phyloP scores from a whole-genome alignment of 257 asterid species.

The Rehmannia glutinosa region DNA sequence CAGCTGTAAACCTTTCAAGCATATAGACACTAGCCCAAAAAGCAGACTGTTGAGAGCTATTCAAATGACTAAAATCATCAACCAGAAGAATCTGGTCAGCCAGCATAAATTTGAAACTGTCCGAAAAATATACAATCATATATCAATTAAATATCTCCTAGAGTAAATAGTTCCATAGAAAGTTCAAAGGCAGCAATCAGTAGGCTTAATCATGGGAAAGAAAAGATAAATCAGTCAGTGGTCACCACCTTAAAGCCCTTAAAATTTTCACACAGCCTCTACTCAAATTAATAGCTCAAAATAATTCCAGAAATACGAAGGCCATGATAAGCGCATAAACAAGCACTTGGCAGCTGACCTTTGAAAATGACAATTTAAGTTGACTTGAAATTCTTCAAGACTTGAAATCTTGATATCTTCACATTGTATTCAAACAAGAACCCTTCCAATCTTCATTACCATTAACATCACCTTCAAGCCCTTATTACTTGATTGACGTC shows the following conservation, averaged over 20 bases:
- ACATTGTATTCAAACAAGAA: conserved; percentile 68
- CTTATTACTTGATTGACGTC: conserved; percentile 68
- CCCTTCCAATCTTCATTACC: conserved; percentile 79
- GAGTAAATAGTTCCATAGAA: not conserved
- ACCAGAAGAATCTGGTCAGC: not conserved
- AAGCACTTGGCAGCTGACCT: conserved; percentile 93
- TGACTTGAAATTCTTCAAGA: conserved; percentile 54
- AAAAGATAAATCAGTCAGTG: not conserved
- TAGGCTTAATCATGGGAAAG: not conserved
- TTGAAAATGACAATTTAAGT: conserved; percentile 37
- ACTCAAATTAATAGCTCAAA: conserved; percentile 15
- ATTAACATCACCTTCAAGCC: conserved; percentile 84
- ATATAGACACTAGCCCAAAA: not conserved
- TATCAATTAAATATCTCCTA: not conserved
- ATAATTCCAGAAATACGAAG: conserved; percentile 39
- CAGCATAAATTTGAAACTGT: too few relatives aligned
- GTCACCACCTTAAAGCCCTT: conserved; percentile 5
- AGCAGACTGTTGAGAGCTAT: not conserved
- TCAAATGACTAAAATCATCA: not conserved
- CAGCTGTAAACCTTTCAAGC: not conserved
- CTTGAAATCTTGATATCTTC: conserved; percentile 68
- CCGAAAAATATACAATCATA: too few relatives aligned
- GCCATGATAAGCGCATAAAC: conserved; percentile 62
- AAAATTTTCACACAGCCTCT: conserved; percentile 9
- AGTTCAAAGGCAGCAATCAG: not conserved